Conservation (phyloP, 202 grass and related monocot species). For the Panicum hallii region DNA sequence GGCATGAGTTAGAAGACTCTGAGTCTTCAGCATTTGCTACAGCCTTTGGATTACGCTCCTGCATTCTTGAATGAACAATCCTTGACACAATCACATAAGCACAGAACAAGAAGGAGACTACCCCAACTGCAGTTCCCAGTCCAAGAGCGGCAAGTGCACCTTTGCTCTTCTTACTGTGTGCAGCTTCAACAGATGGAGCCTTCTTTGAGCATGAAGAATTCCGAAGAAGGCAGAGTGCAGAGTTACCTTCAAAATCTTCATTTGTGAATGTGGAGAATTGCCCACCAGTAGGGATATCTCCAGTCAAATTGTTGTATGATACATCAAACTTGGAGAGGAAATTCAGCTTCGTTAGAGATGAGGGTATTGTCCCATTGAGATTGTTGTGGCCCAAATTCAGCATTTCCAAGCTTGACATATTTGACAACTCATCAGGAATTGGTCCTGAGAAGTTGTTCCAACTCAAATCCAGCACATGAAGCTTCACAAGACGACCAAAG, state of each 20-base stretch:
- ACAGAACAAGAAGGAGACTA: slow-evolving; percentile 47
- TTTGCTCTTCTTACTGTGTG: slow-evolving; percentile 53
- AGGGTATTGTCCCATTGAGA: slow-evolving; percentile 79
- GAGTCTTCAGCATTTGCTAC: slow-evolving; percentile 89
- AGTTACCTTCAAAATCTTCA: slow-evolving; percentile 72
- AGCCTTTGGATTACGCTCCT: slow-evolving; percentile 73
- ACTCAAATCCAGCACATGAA: slow-evolving; percentile 69
- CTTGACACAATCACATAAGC: slow-evolving; percentile 59
- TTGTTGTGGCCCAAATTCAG: slow-evolving; percentile 77
- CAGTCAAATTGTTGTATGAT: slow-evolving; percentile 69
- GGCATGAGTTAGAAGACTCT: slow-evolving; percentile 63
- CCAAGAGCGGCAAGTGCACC: slow-evolving; percentile 48
- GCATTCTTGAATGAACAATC: slow-evolving; percentile 57
- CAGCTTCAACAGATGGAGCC: neutral
- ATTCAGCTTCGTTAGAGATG: slow-evolving; percentile 67
- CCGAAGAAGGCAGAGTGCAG: slow-evolving; percentile 54
- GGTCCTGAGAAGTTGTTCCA: slow-evolving; percentile 75
- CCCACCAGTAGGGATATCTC: slow-evolving; percentile 73
- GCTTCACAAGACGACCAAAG: slow-evolving; percentile 66
- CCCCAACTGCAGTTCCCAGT: slow-evolving; percentile 66
- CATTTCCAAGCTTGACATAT: slow-evolving; percentile 73
- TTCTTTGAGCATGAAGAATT: slow-evolving; percentile 39
- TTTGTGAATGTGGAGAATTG: slow-evolving; percentile 77
- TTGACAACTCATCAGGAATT: slow-evolving; percentile 73
- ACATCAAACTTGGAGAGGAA: slow-evolving; percentile 89